Evolutionary conservation across 1,139 yeast genomes (phyloP), one percentile per base, ranked within the genome.

Genomic region (Kurtzmaniella natalensis): DNA sequence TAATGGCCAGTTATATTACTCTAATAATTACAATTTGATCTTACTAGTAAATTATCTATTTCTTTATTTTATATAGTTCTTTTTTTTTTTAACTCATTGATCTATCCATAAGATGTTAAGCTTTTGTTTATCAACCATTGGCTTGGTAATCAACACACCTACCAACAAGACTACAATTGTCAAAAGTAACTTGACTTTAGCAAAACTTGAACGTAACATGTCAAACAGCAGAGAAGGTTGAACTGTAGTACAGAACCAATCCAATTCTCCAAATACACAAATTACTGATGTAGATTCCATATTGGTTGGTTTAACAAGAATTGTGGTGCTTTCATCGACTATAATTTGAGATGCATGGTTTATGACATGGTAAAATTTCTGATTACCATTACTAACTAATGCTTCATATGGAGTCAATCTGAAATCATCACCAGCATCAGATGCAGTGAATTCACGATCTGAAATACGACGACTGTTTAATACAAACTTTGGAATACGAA

Each of bases 191-290:
- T 81, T 82, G 11, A 63, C 50, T 48, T 77, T 82, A 45, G 81
- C 88, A 51, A 92, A 92, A 28, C 69, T 69, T 31, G 71, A 65
- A 30, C 80, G 72, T 50, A 88, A 71, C 39, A 79, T 66, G 57
- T 92, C 98, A 59, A 86, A 89, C 33, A 88, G 85, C 35, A 76
- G 74, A 0, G 96, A 86, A 1, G 97, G 96, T 35, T 84, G 76
- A 16, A 84, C 68, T 35, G 78, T 66, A 1, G 94, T 81, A 52
- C 89, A 85, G 60, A 84, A 89, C 15, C 83, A 58, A 51, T 86
- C 95, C 18, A 57, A 49, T 27, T 69, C 62, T 24, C 86, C 87
- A 35, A 73, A 61, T 17, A 76, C 72, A 43, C 94, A 81, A 2
- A 88, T 72, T 24, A 84, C 67, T 2, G 82, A 67, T 0, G 97